Conservation (phyloP, 2,329 filamentous ascomycete species). For the Calonectria naviculata region DNA sequence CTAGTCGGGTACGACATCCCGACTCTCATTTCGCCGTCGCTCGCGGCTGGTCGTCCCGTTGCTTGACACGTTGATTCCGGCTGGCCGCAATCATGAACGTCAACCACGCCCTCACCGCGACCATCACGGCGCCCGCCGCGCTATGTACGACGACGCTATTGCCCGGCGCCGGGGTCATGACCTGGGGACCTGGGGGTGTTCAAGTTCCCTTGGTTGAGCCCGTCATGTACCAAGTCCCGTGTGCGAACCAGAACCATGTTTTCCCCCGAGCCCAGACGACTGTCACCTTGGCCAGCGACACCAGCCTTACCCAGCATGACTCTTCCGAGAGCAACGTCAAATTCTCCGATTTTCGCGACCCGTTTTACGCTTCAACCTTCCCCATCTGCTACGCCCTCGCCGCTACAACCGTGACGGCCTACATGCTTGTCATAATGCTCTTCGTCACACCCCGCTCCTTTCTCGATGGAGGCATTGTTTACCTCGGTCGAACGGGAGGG, state of each 20-base stretch:
- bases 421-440: slow-evolving; percentile 92
- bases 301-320: slow-evolving; percentile 44
- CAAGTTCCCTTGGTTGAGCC: slow-evolving; percentile 68
- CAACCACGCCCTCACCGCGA: slow-evolving; percentile 35
- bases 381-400: slow-evolving; percentile 94
- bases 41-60: slow-evolving; percentile 41
- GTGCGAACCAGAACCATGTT: slow-evolving; percentile 38
- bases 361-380: slow-evolving; percentile 93
- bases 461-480: slow-evolving; percentile 85
- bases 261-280: slow-evolving; percentile 32
- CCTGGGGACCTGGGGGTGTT: slow-evolving; percentile 61
- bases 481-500: slow-evolving; percentile 83
- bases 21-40: slow-evolving; percentile 34
- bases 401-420: slow-evolving; percentile 89
- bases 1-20: slow-evolving; percentile 27
- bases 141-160: slow-evolving; percentile 56
- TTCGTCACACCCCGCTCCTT: slow-evolving; percentile 96
- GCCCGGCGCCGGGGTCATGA: slow-evolving; percentile 58
- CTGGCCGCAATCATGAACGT: slow-evolving; percentile 41
- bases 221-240: slow-evolving; percentile 63
- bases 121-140: slow-evolving; percentile 43
- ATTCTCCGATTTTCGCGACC: slow-evolving; percentile 78
- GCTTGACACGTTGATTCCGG: slow-evolving; percentile 31
- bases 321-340: slow-evolving; percentile 46
- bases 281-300: slow-evolving; percentile 55